These are phyloP conservation scores for Borovskyia barvae DNA, from an alignment of 208 protist species.

Conservation along the genomic window DNA sequence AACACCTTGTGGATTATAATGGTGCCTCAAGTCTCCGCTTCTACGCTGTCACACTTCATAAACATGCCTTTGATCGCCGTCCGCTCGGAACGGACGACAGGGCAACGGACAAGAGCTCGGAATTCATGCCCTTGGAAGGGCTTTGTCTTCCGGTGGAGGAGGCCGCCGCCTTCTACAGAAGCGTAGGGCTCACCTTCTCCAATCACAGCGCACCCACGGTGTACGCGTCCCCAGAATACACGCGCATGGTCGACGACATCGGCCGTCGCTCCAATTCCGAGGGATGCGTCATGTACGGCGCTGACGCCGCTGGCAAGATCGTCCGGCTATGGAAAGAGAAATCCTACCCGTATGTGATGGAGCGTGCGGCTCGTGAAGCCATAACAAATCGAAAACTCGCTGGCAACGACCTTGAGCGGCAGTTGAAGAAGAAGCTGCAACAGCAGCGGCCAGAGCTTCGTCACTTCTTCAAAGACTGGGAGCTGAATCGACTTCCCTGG, in stretches of 20 bases:
- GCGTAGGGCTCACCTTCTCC: slow-evolving; percentile 32
- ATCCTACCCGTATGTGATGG: slow-evolving; percentile 49
- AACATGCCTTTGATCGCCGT: slow-evolving; percentile 1
- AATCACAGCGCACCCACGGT: slow-evolving; percentile 7
- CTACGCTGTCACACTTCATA: slow-evolving; percentile 41
- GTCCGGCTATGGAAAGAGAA: slow-evolving; percentile 55
- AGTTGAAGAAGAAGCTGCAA: slow-evolving; percentile 39
- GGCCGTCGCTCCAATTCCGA: slow-evolving; percentile 35
- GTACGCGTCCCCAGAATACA: slow-evolving; percentile 26
- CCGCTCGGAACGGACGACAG: not conserved
- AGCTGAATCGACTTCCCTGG: slow-evolving; percentile 38
- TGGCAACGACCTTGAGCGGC: slow-evolving; percentile 24
- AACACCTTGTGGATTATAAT: slow-evolving; percentile 50
- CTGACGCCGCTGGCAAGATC: slow-evolving; percentile 24
- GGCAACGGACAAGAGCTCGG: not conserved
- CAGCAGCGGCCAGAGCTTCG: slow-evolving; percentile 32
- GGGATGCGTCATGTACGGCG: slow-evolving; percentile 66
- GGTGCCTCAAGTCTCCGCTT: slow-evolving; percentile 32
- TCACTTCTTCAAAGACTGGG: slow-evolving; percentile 46
- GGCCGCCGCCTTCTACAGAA: slow-evolving; percentile 13
- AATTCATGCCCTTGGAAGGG: slow-evolving; percentile 13
- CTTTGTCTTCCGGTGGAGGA: slow-evolving; percentile 27
- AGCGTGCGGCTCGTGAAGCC: slow-evolving; percentile 57
- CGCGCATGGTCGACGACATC: slow-evolving; percentile 29
- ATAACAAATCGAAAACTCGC: slow-evolving; percentile 44